Percentiles rank a stretch among this genome's conserved stretches.
Evolutionary conservation across 257 asterid genomes (phyloP).

Genomic region (Nicotiana benthamiana): DNA sequence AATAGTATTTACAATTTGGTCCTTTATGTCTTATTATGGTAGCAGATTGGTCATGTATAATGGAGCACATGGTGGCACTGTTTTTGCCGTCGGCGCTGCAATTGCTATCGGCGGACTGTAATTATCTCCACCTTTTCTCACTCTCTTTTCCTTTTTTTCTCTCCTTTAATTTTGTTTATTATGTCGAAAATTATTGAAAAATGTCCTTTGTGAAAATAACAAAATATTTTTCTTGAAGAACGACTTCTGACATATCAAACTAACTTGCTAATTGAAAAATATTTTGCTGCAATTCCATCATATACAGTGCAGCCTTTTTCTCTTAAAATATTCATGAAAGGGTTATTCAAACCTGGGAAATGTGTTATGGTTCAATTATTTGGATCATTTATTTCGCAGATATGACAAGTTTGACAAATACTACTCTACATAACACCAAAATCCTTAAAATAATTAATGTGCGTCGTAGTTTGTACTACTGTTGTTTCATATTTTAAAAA

Average conservation of each 20-base stretch:
- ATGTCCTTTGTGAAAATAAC: too few relatives aligned
- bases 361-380: background rate
- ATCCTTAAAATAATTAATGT: background rate
- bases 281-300: too few relatives aligned
- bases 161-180: too few relatives aligned
- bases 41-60: slow-evolving; percentile 82
- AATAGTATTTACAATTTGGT: slow-evolving; percentile 72
- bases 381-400: slow-evolving; percentile 2
- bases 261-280: too few relatives aligned
- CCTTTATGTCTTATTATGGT: slow-evolving; percentile 74
- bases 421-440: background rate
- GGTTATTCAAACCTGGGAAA: background rate
- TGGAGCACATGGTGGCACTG: slow-evolving; percentile 71
- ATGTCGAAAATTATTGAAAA: too few relatives aligned
- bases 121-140: slow-evolving; percentile 4
- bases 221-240: too few relatives aligned
- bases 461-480: background rate
- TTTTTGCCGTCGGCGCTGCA: slow-evolving; percentile 81
- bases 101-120: slow-evolving; percentile 89
- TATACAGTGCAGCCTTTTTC: too few relatives aligned
- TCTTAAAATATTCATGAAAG: too few relatives aligned
- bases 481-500: too few relatives aligned
- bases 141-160: too few relatives aligned
- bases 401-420: background rate
- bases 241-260: too few relatives aligned